Evolutionary conservation across 257 asterid species (phyloP).

Genomic region (Petunia axillaris): DNA sequence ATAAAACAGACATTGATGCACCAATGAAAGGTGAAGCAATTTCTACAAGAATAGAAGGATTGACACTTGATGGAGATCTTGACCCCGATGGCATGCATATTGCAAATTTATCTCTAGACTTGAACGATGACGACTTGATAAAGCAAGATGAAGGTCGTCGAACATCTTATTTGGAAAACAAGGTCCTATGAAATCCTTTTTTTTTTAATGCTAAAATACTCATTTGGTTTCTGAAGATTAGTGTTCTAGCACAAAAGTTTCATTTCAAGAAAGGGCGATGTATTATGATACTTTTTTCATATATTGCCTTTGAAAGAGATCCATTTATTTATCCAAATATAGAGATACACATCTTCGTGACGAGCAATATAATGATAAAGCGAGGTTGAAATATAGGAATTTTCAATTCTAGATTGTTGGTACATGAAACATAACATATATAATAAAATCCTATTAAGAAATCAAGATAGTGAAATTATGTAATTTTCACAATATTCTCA

Average conservation of each 20-base stretch:
- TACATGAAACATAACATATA: too few relatives aligned
- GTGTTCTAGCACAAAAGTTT: background rate
- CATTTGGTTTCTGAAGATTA: background rate
- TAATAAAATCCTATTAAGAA: too few relatives aligned
- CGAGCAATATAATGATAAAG: too few relatives aligned
- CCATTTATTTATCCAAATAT: too few relatives aligned
- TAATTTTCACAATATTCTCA: too few relatives aligned
- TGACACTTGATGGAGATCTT: conserved; percentile 51
- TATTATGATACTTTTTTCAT: too few relatives aligned
- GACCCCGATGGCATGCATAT: conserved; percentile 58
- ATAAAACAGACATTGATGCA: conserved; percentile 43
- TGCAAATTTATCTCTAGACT: conserved; percentile 57
- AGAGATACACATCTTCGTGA: too few relatives aligned
- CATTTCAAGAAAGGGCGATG: background rate
- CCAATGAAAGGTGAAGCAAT: conserved; percentile 33
- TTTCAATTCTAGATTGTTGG: too few relatives aligned
- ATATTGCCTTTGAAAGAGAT: too few relatives aligned
- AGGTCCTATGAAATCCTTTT: background rate
- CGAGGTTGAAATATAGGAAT: too few relatives aligned
- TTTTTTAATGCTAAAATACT: background rate
- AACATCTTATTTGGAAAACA: background rate
- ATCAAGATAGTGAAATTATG: too few relatives aligned
- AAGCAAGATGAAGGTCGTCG: conserved; percentile 31
- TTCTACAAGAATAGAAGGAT: conserved; percentile 49
- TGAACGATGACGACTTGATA: conserved; percentile 41